Conservation (phyloP, 2,329 filamentous ascomycete genomes). For the Aaosphaeria pasadenensis region DNA sequence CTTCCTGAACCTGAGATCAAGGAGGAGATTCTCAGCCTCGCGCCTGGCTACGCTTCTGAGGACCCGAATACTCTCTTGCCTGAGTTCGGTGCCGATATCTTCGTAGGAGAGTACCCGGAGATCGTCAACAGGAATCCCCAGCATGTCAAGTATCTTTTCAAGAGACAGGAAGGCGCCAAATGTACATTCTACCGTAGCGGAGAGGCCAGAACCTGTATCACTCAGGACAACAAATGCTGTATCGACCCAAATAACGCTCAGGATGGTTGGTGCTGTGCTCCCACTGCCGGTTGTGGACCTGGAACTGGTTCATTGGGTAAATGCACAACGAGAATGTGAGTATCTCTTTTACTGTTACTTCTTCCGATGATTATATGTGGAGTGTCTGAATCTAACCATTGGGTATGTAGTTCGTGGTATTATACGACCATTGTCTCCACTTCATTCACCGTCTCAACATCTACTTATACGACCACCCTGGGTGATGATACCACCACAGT, state of each 20-base stretch:
- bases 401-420: not conserved
- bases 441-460: not conserved
- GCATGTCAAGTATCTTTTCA: not conserved
- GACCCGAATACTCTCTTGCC: not conserved
- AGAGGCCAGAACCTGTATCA: conserved; percentile 1
- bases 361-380: too few species aligned
- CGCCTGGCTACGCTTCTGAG: not conserved
- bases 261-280: conserved; percentile 4
- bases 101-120: not conserved
- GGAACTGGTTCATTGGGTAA: conserved; percentile 1
- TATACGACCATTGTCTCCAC: not conserved
- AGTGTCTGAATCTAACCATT: not conserved
- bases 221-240: conserved; percentile 1
- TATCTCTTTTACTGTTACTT: not conserved
- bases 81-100: not conserved
- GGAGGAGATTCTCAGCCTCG: not conserved
- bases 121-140: not conserved
- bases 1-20: not conserved
- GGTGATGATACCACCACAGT: not conserved
- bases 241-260: conserved; percentile 1
- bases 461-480: not conserved
- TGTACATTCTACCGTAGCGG: conserved; percentile 1
- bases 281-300: conserved; percentile 3
- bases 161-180: not conserved
- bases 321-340: conserved; percentile 2